Evolutionary conservation across 345 rosid species (phyloP).

Genomic region (Euphorbia pulcherrima): DNA sequence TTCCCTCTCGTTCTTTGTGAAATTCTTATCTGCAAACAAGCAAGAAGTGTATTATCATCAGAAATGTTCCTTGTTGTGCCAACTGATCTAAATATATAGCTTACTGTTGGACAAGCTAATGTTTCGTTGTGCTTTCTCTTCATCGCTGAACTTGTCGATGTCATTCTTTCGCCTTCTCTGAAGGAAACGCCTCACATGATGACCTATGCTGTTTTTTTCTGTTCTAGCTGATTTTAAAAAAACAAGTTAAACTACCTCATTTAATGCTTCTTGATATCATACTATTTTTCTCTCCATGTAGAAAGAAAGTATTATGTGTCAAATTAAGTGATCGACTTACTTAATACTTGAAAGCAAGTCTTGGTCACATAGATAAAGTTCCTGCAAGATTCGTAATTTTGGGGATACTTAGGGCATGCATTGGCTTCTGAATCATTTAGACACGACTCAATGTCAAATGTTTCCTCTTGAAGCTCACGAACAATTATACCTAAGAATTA

Average conservation of each 20-base stretch:
- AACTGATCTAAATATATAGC: not conserved
- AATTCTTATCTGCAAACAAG: not conserved
- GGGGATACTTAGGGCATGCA: not conserved
- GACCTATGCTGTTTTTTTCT: not conserved
- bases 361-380: not conserved
- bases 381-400: not conserved
- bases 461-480: not conserved
- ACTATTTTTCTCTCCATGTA: not conserved
- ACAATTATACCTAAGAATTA: not conserved
- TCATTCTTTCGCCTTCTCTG: not conserved
- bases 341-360: not conserved
- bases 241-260: not conserved
- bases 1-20: not conserved
- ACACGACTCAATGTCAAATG: not conserved
- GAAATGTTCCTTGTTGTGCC: not conserved
- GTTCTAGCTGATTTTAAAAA: not conserved
- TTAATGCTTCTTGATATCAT: not conserved
- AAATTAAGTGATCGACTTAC: slow-evolving; percentile 4
- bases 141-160: not conserved
- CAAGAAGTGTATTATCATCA: not conserved
- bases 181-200: not conserved
- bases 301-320: not conserved
- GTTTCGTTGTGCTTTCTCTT: not conserved
- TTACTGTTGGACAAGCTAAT: not conserved
- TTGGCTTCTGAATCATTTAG: not conserved